Conservation (phyloP, 179 eudicot species). For the Patellifolia procumbens region DNA sequence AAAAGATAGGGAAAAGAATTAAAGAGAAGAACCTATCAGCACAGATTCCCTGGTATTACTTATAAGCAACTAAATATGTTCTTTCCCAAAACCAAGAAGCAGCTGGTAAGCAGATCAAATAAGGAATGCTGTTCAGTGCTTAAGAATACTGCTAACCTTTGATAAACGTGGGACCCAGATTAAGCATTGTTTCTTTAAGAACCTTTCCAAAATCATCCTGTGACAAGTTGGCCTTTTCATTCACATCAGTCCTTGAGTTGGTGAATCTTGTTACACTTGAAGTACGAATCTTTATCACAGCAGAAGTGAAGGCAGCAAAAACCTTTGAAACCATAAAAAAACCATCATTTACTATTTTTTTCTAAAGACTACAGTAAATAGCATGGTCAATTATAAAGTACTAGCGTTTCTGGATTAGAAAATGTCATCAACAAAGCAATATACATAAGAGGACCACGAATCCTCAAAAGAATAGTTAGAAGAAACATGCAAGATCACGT, state of each 20-base stretch:
- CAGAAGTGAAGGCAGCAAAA: constrained; percentile 69
- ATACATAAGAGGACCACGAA: not conserved
- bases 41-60: not conserved
- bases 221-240: constrained; percentile 33
- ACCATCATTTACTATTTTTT: constrained; percentile 7
- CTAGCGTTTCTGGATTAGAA: not conserved
- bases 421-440: not conserved
- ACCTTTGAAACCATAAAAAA: constrained; percentile 46
- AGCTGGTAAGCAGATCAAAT: not conserved
- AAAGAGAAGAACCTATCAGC: not conserved
- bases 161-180: constrained; percentile 89
- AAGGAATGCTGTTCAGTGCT: not conserved
- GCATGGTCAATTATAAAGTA: not conserved
- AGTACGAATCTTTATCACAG: constrained; percentile 62
- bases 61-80: not conserved
- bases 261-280: constrained; percentile 41
- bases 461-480: not conserved
- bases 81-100: not conserved
- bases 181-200: constrained; percentile 80
- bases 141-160: constrained; percentile 54
- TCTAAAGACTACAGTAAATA: constrained; percentile 1
- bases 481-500: not conserved
- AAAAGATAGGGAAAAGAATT: not conserved
- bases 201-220: constrained; percentile 67
- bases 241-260: constrained; percentile 35